A percentile compares a stretch with the other conserved stretches of the same genome.
These are phyloP conservation scores for Tuber indicum DNA, from an alignment of 495 filamentous ascomycete genomes.

Conservation along the genomic window DNA sequence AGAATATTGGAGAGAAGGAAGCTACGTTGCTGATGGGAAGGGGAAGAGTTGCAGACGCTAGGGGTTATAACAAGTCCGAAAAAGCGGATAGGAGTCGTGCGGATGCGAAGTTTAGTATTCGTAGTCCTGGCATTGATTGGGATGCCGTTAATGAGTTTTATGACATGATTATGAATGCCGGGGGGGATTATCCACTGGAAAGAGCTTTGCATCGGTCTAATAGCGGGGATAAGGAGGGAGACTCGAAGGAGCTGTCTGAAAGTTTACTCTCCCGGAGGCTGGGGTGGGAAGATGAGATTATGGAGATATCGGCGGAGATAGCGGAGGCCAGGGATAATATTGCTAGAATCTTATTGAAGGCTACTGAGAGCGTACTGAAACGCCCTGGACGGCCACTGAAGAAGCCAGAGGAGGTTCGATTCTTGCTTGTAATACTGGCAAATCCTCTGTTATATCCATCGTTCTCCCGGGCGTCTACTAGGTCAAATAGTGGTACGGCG, in stretches of 20 bases:
- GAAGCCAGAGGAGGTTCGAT: constrained; percentile 65
- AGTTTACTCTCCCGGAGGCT: constrained; percentile 42
- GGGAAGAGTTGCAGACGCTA: constrained; percentile 24
- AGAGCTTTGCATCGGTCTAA: background rate
- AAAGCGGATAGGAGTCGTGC: constrained; percentile 8
- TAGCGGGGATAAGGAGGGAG: constrained; percentile 1
- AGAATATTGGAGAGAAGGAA: constrained; percentile 39
- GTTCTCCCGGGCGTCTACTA: constrained; percentile 35
- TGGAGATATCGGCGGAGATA: constrained; percentile 55
- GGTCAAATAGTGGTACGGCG: constrained; percentile 21
- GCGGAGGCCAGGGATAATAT: constrained; percentile 62
- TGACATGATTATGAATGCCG: constrained; percentile 59
- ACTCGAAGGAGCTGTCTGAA: constrained; percentile 17
- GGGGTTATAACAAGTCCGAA: constrained; percentile 12
- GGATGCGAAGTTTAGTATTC: constrained; percentile 35
- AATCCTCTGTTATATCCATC: constrained; percentile 66
- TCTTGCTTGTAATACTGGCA: constrained; percentile 74
- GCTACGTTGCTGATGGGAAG: constrained; percentile 27
- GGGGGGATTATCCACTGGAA: constrained; percentile 39
- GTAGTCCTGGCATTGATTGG: constrained; percentile 74
- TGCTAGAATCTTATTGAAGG: constrained; percentile 67
- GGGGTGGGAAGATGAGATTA: constrained; percentile 35
- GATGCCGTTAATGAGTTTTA: constrained; percentile 67
- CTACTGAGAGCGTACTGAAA: constrained; percentile 77
- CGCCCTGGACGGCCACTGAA: constrained; percentile 67